Percentiles rank a stretch among this genome's conserved stretches.
These are phyloP conservation scores for Phaeosphaeria sp. DNA, from an alignment of 2,329 filamentous ascomycete species.

Conservation along the genomic window DNA sequence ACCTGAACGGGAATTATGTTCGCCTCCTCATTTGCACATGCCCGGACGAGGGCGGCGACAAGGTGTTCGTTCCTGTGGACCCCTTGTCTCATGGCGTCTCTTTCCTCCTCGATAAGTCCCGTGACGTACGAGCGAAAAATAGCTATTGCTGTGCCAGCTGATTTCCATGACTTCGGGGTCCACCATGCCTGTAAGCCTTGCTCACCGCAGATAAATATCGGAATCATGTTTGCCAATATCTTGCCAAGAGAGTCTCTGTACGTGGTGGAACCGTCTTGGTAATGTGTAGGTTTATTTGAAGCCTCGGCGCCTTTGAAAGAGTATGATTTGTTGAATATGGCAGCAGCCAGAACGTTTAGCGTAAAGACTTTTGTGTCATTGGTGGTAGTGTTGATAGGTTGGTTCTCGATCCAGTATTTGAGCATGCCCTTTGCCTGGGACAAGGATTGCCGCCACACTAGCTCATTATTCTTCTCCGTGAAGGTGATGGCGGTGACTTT, in stretches of 20 bases:
- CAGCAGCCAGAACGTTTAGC: conserved; percentile 20
- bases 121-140: neutral
- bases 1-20: neutral
- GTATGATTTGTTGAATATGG: conserved; percentile 17
- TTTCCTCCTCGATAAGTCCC: neutral
- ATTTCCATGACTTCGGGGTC: neutral
- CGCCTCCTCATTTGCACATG: neutral
- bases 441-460: conserved; percentile 30
- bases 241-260: neutral
- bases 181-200: neutral
- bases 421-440: conserved; percentile 13
- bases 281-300: neutral
- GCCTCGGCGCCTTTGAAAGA: conserved; percentile 11
- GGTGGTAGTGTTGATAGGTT: conserved; percentile 5
- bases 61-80: neutral
- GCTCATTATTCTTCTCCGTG: conserved; percentile 33
- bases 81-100: neutral
- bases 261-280: neutral
- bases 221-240: neutral
- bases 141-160: neutral
- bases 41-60: neutral
- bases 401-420: conserved; percentile 17
- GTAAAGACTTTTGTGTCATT: conserved; percentile 18
- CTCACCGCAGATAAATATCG: neutral
- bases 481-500: conserved; percentile 32